A percentile compares a stretch with the other conserved stretches of the same genome.
These are phyloP conservation scores for grape (Vitis vinifera) DNA, from an alignment of 164 flowering plant genomes.

Conservation along the genomic window ASM3070453v1 NC_081818.1:9824501-9825000, in stretches of 20 bases:
- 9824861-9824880: neutral
- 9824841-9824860: neutral
- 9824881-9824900: neutral
- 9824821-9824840: neutral
- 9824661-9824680: conserved; percentile 57
- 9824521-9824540: neutral
- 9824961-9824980: neutral
- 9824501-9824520: no score
- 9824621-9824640: conserved; percentile 67
- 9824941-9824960: no score
- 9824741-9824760: conserved; percentile 63
- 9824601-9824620: conserved; percentile 57
- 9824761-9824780: conserved; percentile 64
- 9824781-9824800: conserved; percentile 5
- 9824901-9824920: no score
- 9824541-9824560: no score
- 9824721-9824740: conserved; percentile 67
- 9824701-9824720: conserved; percentile 71
- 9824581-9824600: conserved; percentile 29
- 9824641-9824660: conserved; percentile 71
- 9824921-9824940: no score
- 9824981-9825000: neutral
- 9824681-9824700: conserved; percentile 68
- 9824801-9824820: neutral
- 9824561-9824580: neutral